phyloP scores from a whole-genome alignment of 108 stramenopile species.

The Thalassiosira profunda region DNA sequence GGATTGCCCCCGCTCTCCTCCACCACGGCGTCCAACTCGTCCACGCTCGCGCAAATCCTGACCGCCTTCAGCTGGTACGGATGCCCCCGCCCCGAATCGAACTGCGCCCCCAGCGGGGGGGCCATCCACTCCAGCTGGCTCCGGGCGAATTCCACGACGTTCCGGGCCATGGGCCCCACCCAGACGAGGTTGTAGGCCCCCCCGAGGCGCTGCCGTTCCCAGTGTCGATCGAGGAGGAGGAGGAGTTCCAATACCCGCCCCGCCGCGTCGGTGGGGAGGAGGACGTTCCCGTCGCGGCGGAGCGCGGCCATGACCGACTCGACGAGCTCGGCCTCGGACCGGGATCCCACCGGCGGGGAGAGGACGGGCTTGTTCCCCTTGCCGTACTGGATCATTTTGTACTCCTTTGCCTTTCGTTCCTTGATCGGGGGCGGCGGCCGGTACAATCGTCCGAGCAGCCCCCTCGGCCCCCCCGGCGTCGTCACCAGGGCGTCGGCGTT shows the following conservation, averaged over 20 bases:
- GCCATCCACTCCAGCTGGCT: constrained; percentile 93
- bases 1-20: constrained; percentile 55
- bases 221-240: constrained; percentile 80
- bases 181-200: constrained; percentile 89
- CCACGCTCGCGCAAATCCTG: constrained; percentile 53
- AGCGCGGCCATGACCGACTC: constrained; percentile 79
- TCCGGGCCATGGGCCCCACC: constrained; percentile 88
- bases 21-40: constrained; percentile 63
- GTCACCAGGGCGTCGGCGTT: constrained; percentile 85
- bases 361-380: constrained; percentile 46
- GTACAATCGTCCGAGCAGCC: constrained; percentile 61
- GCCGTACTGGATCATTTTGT: constrained; percentile 28
- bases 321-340: constrained; percentile 61
- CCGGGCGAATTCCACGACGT: constrained; percentile 90
- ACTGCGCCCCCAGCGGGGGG: constrained; percentile 58
- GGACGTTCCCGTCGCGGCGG: constrained; percentile 92
- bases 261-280: constrained; percentile 91
- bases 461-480: constrained; percentile 75
- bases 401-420: not conserved
- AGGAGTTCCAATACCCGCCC: constrained; percentile 92
- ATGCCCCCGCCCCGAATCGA: constrained; percentile 62
- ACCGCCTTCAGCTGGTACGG: constrained; percentile 67
- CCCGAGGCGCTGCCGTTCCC: constrained; percentile 78
- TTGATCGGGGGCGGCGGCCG: constrained; percentile 30
- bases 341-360: constrained; percentile 43